Percentiles rank a stretch among this genome's conserved stretches.
Evolutionary conservation across 1,139 yeast genomes (phyloP).

Genomic region (Suhomyces anneliseae): DNA sequence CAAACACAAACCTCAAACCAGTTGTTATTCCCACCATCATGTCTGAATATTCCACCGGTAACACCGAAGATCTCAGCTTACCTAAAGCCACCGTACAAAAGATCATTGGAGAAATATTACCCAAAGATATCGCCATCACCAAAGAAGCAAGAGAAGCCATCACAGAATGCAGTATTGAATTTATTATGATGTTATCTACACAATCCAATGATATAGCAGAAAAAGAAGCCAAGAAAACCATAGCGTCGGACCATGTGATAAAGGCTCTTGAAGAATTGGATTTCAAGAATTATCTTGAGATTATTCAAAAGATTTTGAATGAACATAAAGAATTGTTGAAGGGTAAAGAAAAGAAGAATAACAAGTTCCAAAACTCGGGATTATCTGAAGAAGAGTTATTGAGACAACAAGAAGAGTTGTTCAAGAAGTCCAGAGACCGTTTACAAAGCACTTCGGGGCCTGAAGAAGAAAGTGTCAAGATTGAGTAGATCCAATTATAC

Average conservation of each 20-base stretch:
- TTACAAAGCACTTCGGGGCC: slow-evolving; percentile 41
- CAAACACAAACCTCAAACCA: not conserved
- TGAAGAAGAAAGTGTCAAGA: slow-evolving; percentile 8
- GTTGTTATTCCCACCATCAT: slow-evolving; percentile 15
- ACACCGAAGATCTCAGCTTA: slow-evolving; percentile 45
- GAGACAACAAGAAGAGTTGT: slow-evolving; percentile 88
- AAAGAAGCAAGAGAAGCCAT: slow-evolving; percentile 95
- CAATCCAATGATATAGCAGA: slow-evolving; percentile 97
- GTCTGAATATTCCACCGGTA: slow-evolving; percentile 41
- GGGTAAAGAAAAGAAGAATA: slow-evolving; percentile 88
- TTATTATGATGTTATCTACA: slow-evolving; percentile 89
- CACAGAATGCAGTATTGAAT: slow-evolving; percentile 94
- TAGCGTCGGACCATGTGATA: slow-evolving; percentile 93
- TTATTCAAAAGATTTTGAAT: slow-evolving; percentile 73
- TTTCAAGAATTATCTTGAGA: slow-evolving; percentile 79
- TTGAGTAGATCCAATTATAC: slow-evolving; percentile 4
- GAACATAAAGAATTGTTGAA: slow-evolving; percentile 88
- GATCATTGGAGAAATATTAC: slow-evolving; percentile 85
- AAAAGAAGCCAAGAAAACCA: slow-evolving; percentile 92
- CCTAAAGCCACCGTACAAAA: slow-evolving; percentile 91
- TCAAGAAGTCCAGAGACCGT: slow-evolving; percentile 83
- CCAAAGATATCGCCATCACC: slow-evolving; percentile 80
- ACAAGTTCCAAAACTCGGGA: slow-evolving; percentile 91
- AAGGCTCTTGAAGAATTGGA: slow-evolving; percentile 89
- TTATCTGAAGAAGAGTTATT: slow-evolving; percentile 88